Evolutionary conservation across 1,284 basidiomycete species (phyloP).

Genomic region (Lentinus polychrous): DNA sequence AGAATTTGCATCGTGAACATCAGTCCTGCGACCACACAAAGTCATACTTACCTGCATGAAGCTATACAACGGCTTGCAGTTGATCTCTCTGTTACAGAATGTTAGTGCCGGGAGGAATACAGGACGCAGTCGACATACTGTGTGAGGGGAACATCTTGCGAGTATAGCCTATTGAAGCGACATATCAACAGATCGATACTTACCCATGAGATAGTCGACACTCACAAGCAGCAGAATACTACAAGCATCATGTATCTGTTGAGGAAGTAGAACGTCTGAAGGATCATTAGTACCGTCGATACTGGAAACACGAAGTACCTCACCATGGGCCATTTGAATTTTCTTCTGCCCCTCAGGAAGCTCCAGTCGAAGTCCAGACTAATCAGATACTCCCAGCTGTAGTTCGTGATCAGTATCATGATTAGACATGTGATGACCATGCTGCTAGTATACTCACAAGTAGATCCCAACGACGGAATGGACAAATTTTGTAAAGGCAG

Average conservation of each 20-base stretch:
- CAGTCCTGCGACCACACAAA: background rate
- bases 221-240: conserved; percentile 65
- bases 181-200: background rate
- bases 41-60: conserved; percentile 58
- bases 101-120: background rate
- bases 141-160: conserved; percentile 22
- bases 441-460: conserved; percentile 35
- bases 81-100: conserved; percentile 38
- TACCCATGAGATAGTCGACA: background rate
- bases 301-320: background rate
- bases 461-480: conserved; percentile 63
- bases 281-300: background rate
- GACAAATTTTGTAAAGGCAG: conserved; percentile 57
- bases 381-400: conserved; percentile 38
- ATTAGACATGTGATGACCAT: background rate
- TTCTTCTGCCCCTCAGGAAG: conserved; percentile 50
- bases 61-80: conserved; percentile 66
- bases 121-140: conserved; percentile 27
- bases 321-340: conserved; percentile 40
- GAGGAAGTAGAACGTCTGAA: conserved; percentile 63
- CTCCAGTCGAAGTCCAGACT: conserved; percentile 66
- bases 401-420: background rate
- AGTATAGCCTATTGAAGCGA: background rate
- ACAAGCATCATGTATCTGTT: conserved; percentile 62
- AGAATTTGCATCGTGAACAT: conserved; percentile 7